Base-by-base conservation (phyloP, 139 green algal genomes). In the Limnomonas spitsbergensis region DNA sequence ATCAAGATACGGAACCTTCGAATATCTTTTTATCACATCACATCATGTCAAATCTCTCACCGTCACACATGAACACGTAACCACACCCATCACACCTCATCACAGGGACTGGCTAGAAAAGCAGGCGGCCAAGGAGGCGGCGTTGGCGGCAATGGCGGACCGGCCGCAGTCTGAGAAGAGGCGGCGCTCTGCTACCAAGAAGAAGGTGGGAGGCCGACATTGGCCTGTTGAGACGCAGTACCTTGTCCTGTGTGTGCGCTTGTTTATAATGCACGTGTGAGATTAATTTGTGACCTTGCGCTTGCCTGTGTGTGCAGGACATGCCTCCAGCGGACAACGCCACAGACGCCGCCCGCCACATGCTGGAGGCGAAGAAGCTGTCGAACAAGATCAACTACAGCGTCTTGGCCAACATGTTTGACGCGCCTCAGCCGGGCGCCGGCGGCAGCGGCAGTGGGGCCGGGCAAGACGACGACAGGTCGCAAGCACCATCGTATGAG, bases 351-450 rank as follows among this genome's bases (percentile, higher is more conserved):
- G 83, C 89, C 1, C 77, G 84, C 35, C 78, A 81, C 53, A 89
- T 94, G 82, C 80, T 95, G 36, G 85, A 90, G 47, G 37, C 82
- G 66, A 89, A 89, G 67, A 93, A 93, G 76, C 84, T 95, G 38
- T 89, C 77, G 47, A 90, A 82, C 70, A 97, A 97, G 80, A 95
- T 97, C 84, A 96, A 98, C 90, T 97, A 97, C 85, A 81, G 78
- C 20, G 24, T 29, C 32, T 24, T 75, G 38, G 40, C 31, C 36
- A 34, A 47, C 69, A 47, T 53, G 69, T 47, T 40, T 29, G 34
- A 47, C 69, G 69, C 69, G 75, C 6, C 72, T 9, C 42, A 36
- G 34, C 29, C 73, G 32, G 52, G 36, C 67, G 0, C 2, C 6
- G 0, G 35, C 38, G 42, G 40, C 20, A 29, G 31, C 14, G 32